Conservation (phyloP, 768 basidiomycete species). For the Mycena crocata region DNA sequence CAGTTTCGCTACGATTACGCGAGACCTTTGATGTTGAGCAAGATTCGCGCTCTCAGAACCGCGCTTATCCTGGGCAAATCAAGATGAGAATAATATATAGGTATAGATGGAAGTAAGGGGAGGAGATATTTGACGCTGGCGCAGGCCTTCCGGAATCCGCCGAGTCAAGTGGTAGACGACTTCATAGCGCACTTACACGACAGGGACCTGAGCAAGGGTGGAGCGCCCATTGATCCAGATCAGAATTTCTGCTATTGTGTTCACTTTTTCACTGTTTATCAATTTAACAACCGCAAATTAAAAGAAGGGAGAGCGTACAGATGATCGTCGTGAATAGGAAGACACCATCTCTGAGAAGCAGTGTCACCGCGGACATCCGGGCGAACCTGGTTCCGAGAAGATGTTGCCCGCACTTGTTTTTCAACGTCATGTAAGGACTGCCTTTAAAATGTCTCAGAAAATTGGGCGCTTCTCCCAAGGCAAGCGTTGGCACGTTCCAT, state of each 20-base stretch:
- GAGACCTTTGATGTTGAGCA: conserved; percentile 1
- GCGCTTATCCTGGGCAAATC: not conserved
- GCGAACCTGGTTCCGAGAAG: not conserved
- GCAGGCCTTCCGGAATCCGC: not conserved
- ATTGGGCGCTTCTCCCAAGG: not conserved
- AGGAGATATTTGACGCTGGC: not conserved
- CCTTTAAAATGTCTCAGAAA: not conserved
- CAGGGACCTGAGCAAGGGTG: not conserved
- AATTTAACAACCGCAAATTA: not conserved
- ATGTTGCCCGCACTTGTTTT: not conserved
- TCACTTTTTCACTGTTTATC: not conserved
- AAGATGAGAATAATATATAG: not conserved
- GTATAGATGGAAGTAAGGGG: not conserved
- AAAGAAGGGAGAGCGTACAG: not conserved
- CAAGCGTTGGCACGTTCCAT: not conserved
- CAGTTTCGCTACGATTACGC: not conserved
- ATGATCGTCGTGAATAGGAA: not conserved
- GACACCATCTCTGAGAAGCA: conserved; percentile 6
- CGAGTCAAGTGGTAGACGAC: not conserved
- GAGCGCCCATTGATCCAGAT: not conserved
- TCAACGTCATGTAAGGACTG: not conserved
- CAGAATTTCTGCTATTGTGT: not conserved
- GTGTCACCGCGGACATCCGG: not conserved
- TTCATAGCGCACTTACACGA: not conserved
- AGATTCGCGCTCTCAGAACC: not conserved